These are phyloP conservation scores for Diaporthe sp. DNA, from an alignment of 2,329 filamentous ascomycete genomes.

Conservation along the genomic window DNA sequence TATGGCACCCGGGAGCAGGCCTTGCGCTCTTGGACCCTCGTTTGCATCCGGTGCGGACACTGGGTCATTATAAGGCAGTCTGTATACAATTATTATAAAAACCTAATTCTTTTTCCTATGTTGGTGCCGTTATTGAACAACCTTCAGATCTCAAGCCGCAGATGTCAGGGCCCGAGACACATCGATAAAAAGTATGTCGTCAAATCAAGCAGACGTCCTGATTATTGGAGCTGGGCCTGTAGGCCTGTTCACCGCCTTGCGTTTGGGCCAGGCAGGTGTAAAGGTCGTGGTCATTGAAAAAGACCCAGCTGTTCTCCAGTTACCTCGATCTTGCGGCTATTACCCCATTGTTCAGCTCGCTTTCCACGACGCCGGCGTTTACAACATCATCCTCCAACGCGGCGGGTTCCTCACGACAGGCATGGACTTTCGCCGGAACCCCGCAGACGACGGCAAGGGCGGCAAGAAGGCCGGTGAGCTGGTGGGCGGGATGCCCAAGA, in stretches of 20 bases:
- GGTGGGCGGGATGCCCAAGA: background rate
- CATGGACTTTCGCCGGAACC: constrained; percentile 1
- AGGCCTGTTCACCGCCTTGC: background rate
- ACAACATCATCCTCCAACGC: background rate
- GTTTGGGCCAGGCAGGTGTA: background rate
- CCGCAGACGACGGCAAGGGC: background rate
- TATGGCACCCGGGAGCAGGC: background rate
- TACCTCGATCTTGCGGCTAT: constrained; percentile 13
- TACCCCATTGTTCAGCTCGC: background rate
- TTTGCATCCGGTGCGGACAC: background rate
- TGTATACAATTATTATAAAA: background rate
- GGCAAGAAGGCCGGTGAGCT: constrained; percentile 6
- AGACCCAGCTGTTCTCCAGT: background rate
- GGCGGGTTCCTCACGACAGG: constrained; percentile 1
- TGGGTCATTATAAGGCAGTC: background rate
- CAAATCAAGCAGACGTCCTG: background rate
- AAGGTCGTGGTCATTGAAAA: constrained; percentile 4
- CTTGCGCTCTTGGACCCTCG: background rate
- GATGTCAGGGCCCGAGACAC: too few species aligned
- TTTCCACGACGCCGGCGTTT: background rate
- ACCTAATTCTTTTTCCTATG: background rate
- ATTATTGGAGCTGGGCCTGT: constrained; percentile 3
- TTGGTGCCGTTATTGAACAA: background rate
- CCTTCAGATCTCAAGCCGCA: too few species aligned
- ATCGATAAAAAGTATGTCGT: background rate